Conservation (phyloP, 202 grass and related monocot genomes). For the Saccharum hybrid region DNA sequence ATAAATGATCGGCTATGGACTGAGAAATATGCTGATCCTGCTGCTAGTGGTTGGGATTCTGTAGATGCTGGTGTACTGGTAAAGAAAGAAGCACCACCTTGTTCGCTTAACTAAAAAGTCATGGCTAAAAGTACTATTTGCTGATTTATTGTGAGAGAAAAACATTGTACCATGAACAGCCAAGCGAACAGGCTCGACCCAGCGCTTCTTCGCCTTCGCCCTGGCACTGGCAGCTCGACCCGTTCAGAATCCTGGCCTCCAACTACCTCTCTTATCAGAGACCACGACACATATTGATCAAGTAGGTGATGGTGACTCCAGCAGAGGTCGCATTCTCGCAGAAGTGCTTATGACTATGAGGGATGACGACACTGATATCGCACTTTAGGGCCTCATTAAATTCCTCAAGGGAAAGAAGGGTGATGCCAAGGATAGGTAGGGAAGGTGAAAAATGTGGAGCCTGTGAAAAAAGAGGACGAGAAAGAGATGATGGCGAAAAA, state of each 20-base stretch:
- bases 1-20: too few species aligned
- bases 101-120: too few species aligned
- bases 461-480: too few species aligned
- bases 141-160: too few species aligned
- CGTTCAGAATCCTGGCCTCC: slow-evolving; percentile 67
- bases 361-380: neutral
- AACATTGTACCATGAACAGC: too few species aligned
- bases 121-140: too few species aligned
- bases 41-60: too few species aligned
- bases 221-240: too few species aligned
- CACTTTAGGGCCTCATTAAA: neutral
- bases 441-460: neutral
- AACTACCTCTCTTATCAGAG: slow-evolving; percentile 69
- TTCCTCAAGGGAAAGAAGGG: slow-evolving; percentile 59
- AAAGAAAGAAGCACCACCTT: too few species aligned
- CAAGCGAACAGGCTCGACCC: slow-evolving; percentile 87
- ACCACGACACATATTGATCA: slow-evolving; percentile 61
- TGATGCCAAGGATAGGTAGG: slow-evolving; percentile 21
- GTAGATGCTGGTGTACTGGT: too few species aligned
- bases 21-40: too few species aligned
- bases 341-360: slow-evolving; percentile 71
- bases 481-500: neutral
- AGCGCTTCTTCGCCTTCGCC: too few species aligned
- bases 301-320: slow-evolving; percentile 71
- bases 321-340: slow-evolving; percentile 73